Evolutionary conservation across 306 rosid genomes (phyloP).

Genomic region (Argentina anserina): DNA sequence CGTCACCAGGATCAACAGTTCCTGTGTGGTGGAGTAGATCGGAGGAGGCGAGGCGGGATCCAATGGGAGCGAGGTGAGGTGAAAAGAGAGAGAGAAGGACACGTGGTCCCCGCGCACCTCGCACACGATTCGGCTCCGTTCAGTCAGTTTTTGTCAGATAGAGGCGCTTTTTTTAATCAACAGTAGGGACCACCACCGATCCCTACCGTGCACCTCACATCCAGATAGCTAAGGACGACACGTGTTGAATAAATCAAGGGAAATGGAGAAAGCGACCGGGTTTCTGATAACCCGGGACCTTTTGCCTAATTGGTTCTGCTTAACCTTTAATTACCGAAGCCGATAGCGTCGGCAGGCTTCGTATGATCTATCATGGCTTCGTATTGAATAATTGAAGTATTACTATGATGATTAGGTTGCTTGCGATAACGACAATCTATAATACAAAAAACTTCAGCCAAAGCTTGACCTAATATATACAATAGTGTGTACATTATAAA

Average conservation of each 20-base stretch:
- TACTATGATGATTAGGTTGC: not conserved
- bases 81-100: conserved; percentile 1
- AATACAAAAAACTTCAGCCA: not conserved
- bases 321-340: not conserved
- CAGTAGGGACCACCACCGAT: conserved; percentile 23
- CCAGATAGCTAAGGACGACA: conserved; percentile 10
- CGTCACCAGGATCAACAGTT: not conserved
- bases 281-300: conserved; percentile 8
- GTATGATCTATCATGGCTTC: no score
- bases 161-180: conserved; percentile 1
- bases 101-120: conserved; percentile 33
- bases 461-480: not conserved
- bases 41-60: conserved; percentile 12
- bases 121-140: conserved; percentile 27
- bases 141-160: not conserved
- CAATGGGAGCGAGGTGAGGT: conserved; percentile 23
- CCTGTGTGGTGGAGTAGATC: conserved; percentile 15
- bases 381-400: no score
- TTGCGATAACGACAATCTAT: not conserved
- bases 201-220: not conserved
- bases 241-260: conserved; percentile 25
- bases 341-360: not conserved
- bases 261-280: conserved; percentile 23
- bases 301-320: not conserved
- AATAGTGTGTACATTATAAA: no score